Base-by-base conservation (phyloP, 2,329 filamentous ascomycete species). In the Nigrospora oryzae region DNA sequence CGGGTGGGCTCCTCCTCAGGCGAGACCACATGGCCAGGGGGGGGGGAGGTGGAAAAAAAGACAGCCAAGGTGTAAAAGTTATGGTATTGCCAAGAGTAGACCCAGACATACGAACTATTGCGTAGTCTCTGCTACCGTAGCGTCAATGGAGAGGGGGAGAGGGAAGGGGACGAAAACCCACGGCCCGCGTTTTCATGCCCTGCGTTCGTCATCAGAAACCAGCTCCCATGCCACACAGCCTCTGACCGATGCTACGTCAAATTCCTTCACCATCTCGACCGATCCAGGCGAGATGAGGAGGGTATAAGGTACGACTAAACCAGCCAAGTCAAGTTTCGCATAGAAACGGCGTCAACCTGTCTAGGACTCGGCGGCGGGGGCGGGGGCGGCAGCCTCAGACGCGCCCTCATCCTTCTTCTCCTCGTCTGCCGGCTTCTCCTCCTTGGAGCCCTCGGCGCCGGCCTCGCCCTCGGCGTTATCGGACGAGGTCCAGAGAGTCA, bases 401-500 rank as follows among this genome's bases (percentile, higher is more conserved):
- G 66, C 64, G 61, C 75, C 73, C 63, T 79, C 73, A 64, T 84
- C 79, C 72, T 83, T 81, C 52, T 63, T 58, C 49, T 71, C 68
- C 49, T 72, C 64, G 53, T 74, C 67, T 39, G 66, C 63, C 45
- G 68, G 63, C 63, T 71, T 70, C 56, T 79, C 75, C 62, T 87
- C 82, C 74, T 78, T 73, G 53, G 67, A 56, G 40, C 64, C 67
- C 47, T 73, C 70, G 49, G 73, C 74, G 53, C 82, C 72, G 53
- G 66, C 73, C 70, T 91, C 87, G 49, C 78, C 75, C 69, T 95
- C 91, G 60, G 76, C 83, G 59, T 80, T 87, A 66, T 95, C 90
- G 49, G 89, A 94, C 57, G 90, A 96, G 59, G 90, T 96, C 90
- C 90, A 96, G 69, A 96, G 85, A 56, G 90, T 96, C 52, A 97